phyloP scores from a whole-genome alignment of 2,329 filamentous ascomycete genomes.

The Zymoseptoria tritici region DNA sequence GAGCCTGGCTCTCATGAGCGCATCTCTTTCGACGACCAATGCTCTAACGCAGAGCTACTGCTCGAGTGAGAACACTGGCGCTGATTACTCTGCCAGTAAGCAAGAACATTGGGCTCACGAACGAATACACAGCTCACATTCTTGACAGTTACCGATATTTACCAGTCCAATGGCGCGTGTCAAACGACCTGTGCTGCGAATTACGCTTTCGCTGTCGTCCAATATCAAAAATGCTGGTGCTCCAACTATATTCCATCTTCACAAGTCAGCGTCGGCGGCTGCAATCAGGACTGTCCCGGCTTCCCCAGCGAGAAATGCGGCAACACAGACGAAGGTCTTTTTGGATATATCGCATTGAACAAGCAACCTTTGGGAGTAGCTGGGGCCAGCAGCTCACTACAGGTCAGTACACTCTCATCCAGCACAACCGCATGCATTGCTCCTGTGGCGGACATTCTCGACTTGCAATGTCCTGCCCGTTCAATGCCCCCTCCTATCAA shows the following conservation, averaged over 20 bases:
- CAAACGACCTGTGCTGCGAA: constrained; percentile 48
- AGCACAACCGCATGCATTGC: constrained; percentile 7
- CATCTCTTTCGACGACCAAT: constrained; percentile 8
- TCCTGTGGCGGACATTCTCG: background rate
- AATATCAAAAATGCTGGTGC: constrained; percentile 64
- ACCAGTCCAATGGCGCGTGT: constrained; percentile 65
- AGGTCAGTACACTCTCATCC: constrained; percentile 19
- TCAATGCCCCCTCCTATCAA: background rate
- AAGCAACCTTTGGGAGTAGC: constrained; percentile 53
- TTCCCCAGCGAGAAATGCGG: constrained; percentile 62
- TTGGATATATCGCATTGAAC: constrained; percentile 56
- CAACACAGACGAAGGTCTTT: constrained; percentile 45
- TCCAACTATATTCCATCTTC: constrained; percentile 56
- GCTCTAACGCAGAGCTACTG: constrained; percentile 35
- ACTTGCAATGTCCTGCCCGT: background rate
- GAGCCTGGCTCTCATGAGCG: constrained; percentile 10
- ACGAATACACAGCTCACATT: constrained; percentile 1
- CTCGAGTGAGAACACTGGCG: constrained; percentile 39
- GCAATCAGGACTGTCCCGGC: constrained; percentile 58
- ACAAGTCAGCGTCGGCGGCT: constrained; percentile 39
- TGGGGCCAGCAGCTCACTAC: constrained; percentile 26
- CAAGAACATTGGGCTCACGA: constrained; percentile 2
- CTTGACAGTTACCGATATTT: constrained; percentile 29
- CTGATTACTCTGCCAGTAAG: constrained; percentile 31
- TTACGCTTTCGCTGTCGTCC: constrained; percentile 62